Evolutionary conservation across 192 early-diverging fungal species (phyloP), one percentile per base, ranked within the genome.

Genomic region (Coemansia sp.): DNA sequence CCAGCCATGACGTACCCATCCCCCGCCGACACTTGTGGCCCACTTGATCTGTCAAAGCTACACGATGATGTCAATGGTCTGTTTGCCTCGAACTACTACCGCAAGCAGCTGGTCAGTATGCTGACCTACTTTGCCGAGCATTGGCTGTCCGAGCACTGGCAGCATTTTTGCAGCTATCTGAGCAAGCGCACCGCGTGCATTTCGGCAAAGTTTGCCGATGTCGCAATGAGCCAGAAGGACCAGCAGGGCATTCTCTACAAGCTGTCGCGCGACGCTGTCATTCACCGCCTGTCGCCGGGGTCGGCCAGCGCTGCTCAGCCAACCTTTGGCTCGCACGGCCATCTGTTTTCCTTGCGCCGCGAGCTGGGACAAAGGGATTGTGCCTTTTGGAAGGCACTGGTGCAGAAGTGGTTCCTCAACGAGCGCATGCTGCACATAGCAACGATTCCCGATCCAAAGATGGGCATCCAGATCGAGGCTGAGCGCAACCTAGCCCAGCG

Each of bases 151-250:
- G 56, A 73, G 3, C 66, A 73, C 20, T 81, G 78, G 78, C 4
- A 31, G 7, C 50, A 69, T 20, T 69, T 81, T 43, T 56, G 42
- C 45, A 58, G 36, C 62, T 84, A 79, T 43, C 61, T 86, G 36
- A 66, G 72, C 28, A 83, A 83, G 64, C 79, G 85, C 48, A 67
- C 64, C 33, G 72, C 75, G 41, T 64, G 66, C 6, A 67, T 87
- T 18, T 88, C 91, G 26, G 83, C 88, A 14, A 71, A 72, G 48
- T 90, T 91, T 18, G 83, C 86, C 38, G 89, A 89, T 59, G 73
- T 76, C 8, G 80, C 85, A 6, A 79, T 84, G 45, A 67, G 70
- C 1, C 75, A 82, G 36, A 60, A 62, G 33, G 53, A 64, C 25
- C 7, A 28, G 2, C 23, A 63, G 8, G 45, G 78, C 11, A 39